phyloP scores from a whole-genome alignment of 257 asterid genomes.

The Solanum rostratum region DNA sequence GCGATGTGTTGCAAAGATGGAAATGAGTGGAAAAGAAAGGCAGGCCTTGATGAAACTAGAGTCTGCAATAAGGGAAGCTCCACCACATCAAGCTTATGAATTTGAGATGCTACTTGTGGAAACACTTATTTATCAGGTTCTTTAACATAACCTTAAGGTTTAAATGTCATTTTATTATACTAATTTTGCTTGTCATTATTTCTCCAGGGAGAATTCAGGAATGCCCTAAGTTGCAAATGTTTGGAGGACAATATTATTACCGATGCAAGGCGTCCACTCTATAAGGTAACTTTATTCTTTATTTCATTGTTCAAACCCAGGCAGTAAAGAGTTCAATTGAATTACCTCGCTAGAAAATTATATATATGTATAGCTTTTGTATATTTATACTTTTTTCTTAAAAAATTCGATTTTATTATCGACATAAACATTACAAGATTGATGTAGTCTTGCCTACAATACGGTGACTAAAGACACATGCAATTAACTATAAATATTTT shows the following conservation, averaged over 20 bases:
- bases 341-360: background rate
- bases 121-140: constrained; percentile 1
- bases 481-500: no score
- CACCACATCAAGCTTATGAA: constrained; percentile 3
- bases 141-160: background rate
- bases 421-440: no score
- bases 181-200: background rate
- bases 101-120: background rate
- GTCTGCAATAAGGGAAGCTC: background rate
- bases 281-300: background rate
- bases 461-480: no score
- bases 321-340: background rate
- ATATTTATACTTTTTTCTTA: no score
- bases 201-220: background rate
- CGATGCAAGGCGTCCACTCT: constrained; percentile 4
- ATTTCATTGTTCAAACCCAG: background rate
- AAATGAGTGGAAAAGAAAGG: constrained; percentile 2
- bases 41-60: background rate
- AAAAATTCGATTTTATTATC: no score
- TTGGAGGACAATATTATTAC: background rate
- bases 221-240: background rate
- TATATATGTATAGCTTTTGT: no score
- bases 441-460: no score
- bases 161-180: background rate
- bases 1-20: background rate